Evolutionary conservation across 2,329 filamentous ascomycete genomes (phyloP), one percentile per base, ranked within the genome.

Genomic region (Myriosclerotinia duriaeana): DNA sequence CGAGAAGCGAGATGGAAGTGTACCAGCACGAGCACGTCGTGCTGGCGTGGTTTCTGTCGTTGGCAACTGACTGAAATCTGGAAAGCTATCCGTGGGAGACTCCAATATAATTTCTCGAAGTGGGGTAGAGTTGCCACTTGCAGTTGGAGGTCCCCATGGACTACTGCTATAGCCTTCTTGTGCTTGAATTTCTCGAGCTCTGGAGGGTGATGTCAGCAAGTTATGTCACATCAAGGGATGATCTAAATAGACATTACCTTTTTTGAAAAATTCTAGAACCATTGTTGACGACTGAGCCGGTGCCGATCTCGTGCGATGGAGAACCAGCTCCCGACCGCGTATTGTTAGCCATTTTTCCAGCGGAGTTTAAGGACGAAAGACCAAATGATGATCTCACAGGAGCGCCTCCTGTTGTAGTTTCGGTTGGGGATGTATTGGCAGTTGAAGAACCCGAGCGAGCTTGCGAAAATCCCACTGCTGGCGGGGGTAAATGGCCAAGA

Each of bases 41-140:
- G 67, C 86, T 72, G 89, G 87, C 68, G 89, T 77, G 67, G 82
- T 84, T 70, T 88, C 85, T 71, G 89, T 85, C 11, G 89, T 84
- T 53, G 90, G 85, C 53, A 91, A 84, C 73, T 88, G 87, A 70
- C 90, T 85, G 77, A 97, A 92, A 78, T 97, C 93, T 67, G 95
- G 93, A 74, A 98, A 98, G 72, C 91, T 94, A 80, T 97, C 94
- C 71, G 91, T 95, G 42, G 95, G 95, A 46, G 94, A 97, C 80
- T 99, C 95, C 70, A 94, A 93, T 69, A 99, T 98, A 71, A 94
- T 97, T 81, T 98, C 95, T 75, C 95, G 92, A 62, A 99, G 85
- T 72, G 95, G 95, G 53, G 94, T 97, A 26, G 94, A 97, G 78
- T 97, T 94, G 71, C 94, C 95, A 78, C 94, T 97, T 66, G 94